Percentiles rank a stretch among this genome's conserved stretches.
phyloP scores from a whole-genome alignment of 306 rosid species.

The Chamaecrista fasciculata region DNA sequence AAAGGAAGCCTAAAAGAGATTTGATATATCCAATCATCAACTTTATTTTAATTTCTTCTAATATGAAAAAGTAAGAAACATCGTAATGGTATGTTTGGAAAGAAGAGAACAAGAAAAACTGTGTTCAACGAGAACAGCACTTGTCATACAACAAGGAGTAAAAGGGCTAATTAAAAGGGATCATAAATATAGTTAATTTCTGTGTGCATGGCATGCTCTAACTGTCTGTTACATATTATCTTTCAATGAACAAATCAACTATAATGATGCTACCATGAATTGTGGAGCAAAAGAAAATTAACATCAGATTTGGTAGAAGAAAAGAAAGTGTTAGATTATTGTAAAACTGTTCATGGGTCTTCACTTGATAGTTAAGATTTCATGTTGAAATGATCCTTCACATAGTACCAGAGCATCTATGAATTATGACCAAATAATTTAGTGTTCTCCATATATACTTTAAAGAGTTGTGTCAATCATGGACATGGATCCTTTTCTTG shows the following conservation, averaged over 20 bases:
- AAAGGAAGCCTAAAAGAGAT: slow-evolving; percentile 7
- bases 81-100: not conserved
- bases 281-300: not conserved
- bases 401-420: no score
- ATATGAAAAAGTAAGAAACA: not conserved
- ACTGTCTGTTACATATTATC: not conserved
- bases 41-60: slow-evolving; percentile 8
- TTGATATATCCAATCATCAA: not conserved
- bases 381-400: no score
- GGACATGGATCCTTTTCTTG: no score
- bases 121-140: not conserved
- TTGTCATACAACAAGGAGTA: slow-evolving; percentile 1
- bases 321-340: no score
- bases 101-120: not conserved
- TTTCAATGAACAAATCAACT: slow-evolving; percentile 5
- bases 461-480: no score
- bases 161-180: slow-evolving; percentile 4
- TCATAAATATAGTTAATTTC: not conserved
- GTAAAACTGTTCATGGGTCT: no score
- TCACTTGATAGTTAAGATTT: no score
- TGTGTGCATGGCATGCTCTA: not conserved
- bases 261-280: not conserved
- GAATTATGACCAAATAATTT: no score
- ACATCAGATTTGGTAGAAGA: no score
- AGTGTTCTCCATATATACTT: no score